Evolutionary conservation across 441 rosid genomes (phyloP), one percentile per base, ranked within the genome.

Genomic region (Populus hybrid): DNA sequence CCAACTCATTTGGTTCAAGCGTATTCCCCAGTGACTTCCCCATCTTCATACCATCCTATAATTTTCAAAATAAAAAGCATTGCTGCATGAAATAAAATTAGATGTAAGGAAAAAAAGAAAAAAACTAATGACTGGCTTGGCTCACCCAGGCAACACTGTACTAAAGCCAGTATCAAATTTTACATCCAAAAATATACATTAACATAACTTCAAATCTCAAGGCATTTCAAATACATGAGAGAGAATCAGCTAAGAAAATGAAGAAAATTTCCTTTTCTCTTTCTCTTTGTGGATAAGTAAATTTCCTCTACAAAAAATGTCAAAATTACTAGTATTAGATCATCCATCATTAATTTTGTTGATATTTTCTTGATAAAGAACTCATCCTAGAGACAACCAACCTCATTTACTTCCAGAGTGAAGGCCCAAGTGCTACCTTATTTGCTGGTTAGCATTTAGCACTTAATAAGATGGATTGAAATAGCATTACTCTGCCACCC

Each of bases 11-110:
- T n/a, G 99, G 98, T 80, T 95, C 99, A 72, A 92, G 78, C 10
- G 99, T 91, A 73, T 94, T 95, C 57, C 99, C 99, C 46, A 95
- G 85, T 3, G 99, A 92, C 82, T 95, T 95, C 67, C 99, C 99
- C 99, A 95, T 95, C 93, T 95, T 94, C 97, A 92, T 84, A 76
- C 97, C 99, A 81, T 95, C 99, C 99, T 94, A 86, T 73, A 81
- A 85, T 86, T 85, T 81, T 79, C 83, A 84, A 86, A 84, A 84
- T 70, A 84, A 88, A 75, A 83, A 81, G 82, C 81, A 86, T 72
- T 76, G 86, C 90, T 78, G 87, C 88, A 87, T 86, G 85, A 85
- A 89, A 84, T 79, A 83, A 87, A 87, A 86, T 81, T 38, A 76
- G 82, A 78, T 46, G 82, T 78, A 83, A 79, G 86, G 78, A 73